These are phyloP conservation scores for Hordeum vulgare DNA, from an alignment of 176 grass and related monocot genomes.

Conservation along the genomic window MorexV3_pseudomolecules_assembly NC_058521.1:589223584-589224083, in stretches of 20 bases:
- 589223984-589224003: conserved; percentile 39
- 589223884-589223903: conserved; percentile 44
- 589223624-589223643: not conserved
- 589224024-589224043: not conserved
- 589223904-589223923: conserved; percentile 28
- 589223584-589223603: conserved; percentile 66
- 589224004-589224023: conserved; percentile 45
- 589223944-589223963: conserved; percentile 38
- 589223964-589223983: conserved; percentile 44
- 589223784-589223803: not conserved
- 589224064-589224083: not conserved
- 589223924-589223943: conserved; percentile 22
- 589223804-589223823: not conserved
- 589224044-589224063: not conserved
- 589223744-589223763: conserved; percentile 48
- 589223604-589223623: conserved; percentile 30
- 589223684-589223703: not conserved
- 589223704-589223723: conserved; percentile 62
- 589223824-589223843: not conserved
- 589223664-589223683: not conserved
- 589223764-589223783: conserved; percentile 42
- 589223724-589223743: conserved; percentile 53
- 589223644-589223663: not conserved
- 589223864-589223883: conserved; percentile 7
- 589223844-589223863: too few relatives aligned